phyloP scores from a whole-genome alignment of 306 rosid species.

The Ochetophila trinervis region DNA sequence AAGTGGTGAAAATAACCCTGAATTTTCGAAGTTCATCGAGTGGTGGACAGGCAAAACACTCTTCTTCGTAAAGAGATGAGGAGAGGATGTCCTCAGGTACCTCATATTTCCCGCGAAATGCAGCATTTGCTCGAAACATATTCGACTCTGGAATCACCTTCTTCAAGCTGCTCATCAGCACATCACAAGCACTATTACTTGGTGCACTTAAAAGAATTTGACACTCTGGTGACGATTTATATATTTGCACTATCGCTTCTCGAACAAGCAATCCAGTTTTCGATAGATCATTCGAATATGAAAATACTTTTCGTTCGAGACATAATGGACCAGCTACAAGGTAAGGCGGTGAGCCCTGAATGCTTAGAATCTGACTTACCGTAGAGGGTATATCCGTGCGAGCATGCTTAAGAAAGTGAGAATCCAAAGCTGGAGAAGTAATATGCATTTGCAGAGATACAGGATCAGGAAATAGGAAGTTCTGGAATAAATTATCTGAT shows the following conservation, averaged over 20 bases:
- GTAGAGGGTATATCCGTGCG: background rate
- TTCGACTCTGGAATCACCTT: slow-evolving; percentile 21
- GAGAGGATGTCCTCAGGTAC: slow-evolving; percentile 35
- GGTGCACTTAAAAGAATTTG: slow-evolving; percentile 31
- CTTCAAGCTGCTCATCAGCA: slow-evolving; percentile 28
- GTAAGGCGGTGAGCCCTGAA: slow-evolving; percentile 31
- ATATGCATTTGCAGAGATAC: too few species aligned
- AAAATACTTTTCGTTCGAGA: slow-evolving; percentile 1
- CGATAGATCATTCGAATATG: slow-evolving; percentile 1
- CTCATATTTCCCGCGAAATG: slow-evolving; percentile 26
- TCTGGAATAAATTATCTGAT: slow-evolving; percentile 23
- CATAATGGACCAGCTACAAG: slow-evolving; percentile 24
- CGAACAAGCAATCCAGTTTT: slow-evolving; percentile 21
- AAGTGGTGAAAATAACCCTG: slow-evolving; percentile 40
- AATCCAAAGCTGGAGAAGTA: background rate
- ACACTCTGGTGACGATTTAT: slow-evolving; percentile 4
- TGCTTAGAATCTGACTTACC: slow-evolving; percentile 11
- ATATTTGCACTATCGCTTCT: slow-evolving; percentile 23
- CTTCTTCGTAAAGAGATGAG: slow-evolving; percentile 18
- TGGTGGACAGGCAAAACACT: slow-evolving; percentile 36
- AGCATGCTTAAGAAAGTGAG: background rate
- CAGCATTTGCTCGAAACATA: slow-evolving; percentile 30
- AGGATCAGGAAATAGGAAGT: slow-evolving; percentile 30
- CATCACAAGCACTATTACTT: slow-evolving; percentile 29
- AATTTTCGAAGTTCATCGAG: slow-evolving; percentile 12